These are phyloP conservation scores for Phytopythium chamaehyphon DNA, from an alignment of 352 stramenopile species.

Conservation along the genomic window DNA sequence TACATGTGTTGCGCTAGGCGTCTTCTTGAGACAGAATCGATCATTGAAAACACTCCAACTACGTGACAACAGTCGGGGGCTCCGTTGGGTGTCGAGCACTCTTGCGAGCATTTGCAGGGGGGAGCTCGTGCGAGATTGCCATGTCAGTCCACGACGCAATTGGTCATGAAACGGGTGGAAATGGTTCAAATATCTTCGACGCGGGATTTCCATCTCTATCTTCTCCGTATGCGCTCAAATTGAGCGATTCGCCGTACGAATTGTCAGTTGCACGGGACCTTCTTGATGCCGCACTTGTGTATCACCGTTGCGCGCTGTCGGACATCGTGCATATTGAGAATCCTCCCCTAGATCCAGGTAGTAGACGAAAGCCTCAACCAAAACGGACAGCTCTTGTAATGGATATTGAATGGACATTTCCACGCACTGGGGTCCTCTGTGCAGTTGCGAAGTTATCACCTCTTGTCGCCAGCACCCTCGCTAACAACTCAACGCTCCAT, in stretches of 20 bases:
- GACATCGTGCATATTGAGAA: constrained; percentile 34
- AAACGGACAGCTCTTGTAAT: constrained; percentile 22
- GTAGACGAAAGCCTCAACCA: constrained; percentile 16
- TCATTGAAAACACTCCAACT: constrained; percentile 37
- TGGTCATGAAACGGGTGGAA: constrained; percentile 12
- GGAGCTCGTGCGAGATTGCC: constrained; percentile 49
- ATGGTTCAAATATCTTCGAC: constrained; percentile 43
- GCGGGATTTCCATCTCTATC: constrained; percentile 39
- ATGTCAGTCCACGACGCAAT: constrained; percentile 51
- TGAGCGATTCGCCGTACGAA: constrained; percentile 55
- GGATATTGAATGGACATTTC: constrained; percentile 43
- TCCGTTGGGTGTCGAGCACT: constrained; percentile 52
- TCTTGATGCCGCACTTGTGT: constrained; percentile 33
- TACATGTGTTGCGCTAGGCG: constrained; percentile 54
- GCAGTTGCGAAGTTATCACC: constrained; percentile 40
- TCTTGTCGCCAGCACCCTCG: no score
- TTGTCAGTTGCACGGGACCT: constrained; percentile 57
- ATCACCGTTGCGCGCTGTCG: constrained; percentile 35
- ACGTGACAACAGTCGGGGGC: constrained; percentile 54
- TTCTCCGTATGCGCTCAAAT: constrained; percentile 52
- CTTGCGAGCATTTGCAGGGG: constrained; percentile 38
- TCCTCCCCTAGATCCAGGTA: not conserved
- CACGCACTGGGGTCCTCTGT: constrained; percentile 29
- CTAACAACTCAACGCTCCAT: no score
- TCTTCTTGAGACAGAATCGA: constrained; percentile 44